Evolutionary conservation across 2,329 filamentous ascomycete genomes (phyloP), one percentile per base, ranked within the genome.

Genomic region (Cryphonectria carpinicola): DNA sequence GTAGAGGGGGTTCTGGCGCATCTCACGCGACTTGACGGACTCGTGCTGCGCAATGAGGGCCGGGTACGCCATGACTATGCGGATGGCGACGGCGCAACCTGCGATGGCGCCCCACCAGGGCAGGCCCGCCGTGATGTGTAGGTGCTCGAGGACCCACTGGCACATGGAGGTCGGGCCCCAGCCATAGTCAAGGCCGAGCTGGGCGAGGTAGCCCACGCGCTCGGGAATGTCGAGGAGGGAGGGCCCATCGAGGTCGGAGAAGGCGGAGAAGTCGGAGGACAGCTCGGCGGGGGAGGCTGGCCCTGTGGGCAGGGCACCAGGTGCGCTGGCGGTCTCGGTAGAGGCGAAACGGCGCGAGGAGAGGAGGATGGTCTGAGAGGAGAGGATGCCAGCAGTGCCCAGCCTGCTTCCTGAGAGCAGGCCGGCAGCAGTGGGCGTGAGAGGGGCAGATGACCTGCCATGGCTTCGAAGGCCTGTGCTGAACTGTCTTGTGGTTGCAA

Each of bases 181-280:
- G 78, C 95, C 94, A 77, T 92, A 98, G 76, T 98, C 93, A 32
- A 99, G 84, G 4, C 96, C 96, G 14, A 98, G 84, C 8, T 89
- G 86, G 75, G 93, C 89, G 71, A 99, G 84, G 77, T 95, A 98
- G 73, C 96, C 96, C 71, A 97, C 88, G 66, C 89, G 85, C 77
- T 95, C 92, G 49, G 92, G 89, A 73, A 94, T 88, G 73, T 87
- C 82, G 72, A 89, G 84, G 68, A 88, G 81, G 68, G 85, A 82
- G 70, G 80, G 77, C 65, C 80, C 78, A 65, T 81, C 78, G 39
- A 82, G 65, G 49, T 78, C 74, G 62, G 74, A 75, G n/a, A 76
- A 78, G 43, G 72, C 81, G 67, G 72, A 80, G 61, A 81, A 74
- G 61, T 81, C 62, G 37, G 70, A 32, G 10, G 69, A 61, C 52